A percentile compares a stretch with the other conserved stretches of the same genome.
phyloP scores from a whole-genome alignment of 371 early-diverging fungal species.

The Saksenaea vasiformis region DNA sequence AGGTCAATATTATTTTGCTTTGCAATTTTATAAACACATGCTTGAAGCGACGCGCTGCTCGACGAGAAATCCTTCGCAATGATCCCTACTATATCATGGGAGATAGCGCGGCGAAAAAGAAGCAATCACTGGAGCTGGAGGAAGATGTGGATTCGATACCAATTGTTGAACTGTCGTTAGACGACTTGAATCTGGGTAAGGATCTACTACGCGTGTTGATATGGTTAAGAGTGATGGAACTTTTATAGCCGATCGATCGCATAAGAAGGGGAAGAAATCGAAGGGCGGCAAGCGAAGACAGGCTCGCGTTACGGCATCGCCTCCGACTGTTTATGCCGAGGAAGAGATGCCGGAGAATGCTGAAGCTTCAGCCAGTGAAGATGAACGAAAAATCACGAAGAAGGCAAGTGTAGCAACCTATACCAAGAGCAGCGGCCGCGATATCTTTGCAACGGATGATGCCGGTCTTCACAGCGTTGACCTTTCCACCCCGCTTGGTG shows the following conservation, averaged over 20 bases:
- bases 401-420: slow-evolving; percentile 9
- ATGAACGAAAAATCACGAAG: slow-evolving; percentile 15
- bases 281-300: slow-evolving; percentile 25
- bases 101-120: slow-evolving; percentile 17
- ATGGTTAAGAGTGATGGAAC: neutral
- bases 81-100: slow-evolving; percentile 79
- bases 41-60: slow-evolving; percentile 57
- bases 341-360: slow-evolving; percentile 75
- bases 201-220: neutral
- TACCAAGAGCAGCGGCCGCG: slow-evolving; percentile 27
- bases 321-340: slow-evolving; percentile 58
- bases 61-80: slow-evolving; percentile 61
- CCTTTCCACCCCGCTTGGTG: slow-evolving; percentile 61
- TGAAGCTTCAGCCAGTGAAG: slow-evolving; percentile 50
- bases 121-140: slow-evolving; percentile 33
- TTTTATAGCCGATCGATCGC: slow-evolving; percentile 13
- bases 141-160: slow-evolving; percentile 83
- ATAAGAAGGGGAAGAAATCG: slow-evolving; percentile 27
- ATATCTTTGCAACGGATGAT: slow-evolving; percentile 41
- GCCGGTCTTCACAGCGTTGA: slow-evolving; percentile 58
- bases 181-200: slow-evolving; percentile 43
- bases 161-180: slow-evolving; percentile 72
- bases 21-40: neutral
- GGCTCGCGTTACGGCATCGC: slow-evolving; percentile 32
- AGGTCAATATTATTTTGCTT: neutral